These are phyloP conservation scores for Phaeolepiota aurea DNA, from an alignment of 768 basidiomycete genomes.

Conservation along the genomic window DNA sequence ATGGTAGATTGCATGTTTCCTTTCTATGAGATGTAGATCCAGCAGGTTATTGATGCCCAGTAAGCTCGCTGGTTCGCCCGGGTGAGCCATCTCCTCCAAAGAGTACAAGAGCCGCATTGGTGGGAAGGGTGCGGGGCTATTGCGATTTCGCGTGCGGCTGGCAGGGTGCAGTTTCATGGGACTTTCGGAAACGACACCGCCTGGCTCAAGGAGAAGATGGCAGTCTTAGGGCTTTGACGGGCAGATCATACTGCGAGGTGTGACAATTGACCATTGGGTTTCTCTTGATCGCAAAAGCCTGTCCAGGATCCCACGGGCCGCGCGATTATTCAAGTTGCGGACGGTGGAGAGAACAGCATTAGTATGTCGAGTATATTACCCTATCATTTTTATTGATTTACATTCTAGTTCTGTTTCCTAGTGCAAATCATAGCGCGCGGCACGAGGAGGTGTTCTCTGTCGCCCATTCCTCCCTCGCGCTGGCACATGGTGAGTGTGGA, in stretches of 20 bases:
- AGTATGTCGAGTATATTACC: conserved; percentile 24
- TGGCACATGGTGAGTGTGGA: too few species aligned
- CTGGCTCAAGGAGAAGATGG: conserved; percentile 36
- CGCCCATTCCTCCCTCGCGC: too few species aligned
- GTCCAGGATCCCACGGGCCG: conserved; percentile 44
- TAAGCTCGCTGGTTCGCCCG: conserved; percentile 42
- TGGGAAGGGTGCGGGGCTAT: conserved; percentile 58
- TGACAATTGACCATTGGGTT: conserved; percentile 2
- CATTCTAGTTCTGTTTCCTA: conserved; percentile 44
- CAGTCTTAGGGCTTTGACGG: conserved; percentile 29
- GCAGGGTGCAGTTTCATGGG: conserved; percentile 37
- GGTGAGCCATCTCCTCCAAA: conserved; percentile 50
- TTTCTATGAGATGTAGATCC: too few species aligned
- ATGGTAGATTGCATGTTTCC: conserved; percentile 22
- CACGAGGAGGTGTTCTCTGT: conserved; percentile 20
- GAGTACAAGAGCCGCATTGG: conserved; percentile 41
- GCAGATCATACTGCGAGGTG: conserved; percentile 30
- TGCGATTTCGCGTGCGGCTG: conserved; percentile 46
- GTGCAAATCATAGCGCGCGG: conserved; percentile 41
- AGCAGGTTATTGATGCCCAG: conserved; percentile 25
- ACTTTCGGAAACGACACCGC: conserved; percentile 45
- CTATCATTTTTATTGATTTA: conserved; percentile 1
- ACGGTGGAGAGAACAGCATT: conserved; percentile 55
- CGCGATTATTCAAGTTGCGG: conserved; percentile 52
- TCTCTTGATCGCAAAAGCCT: neutral